Evolutionary conservation across 2,329 filamentous ascomycete genomes (phyloP).

Genomic region (Pseudopithomyces chartarum): DNA sequence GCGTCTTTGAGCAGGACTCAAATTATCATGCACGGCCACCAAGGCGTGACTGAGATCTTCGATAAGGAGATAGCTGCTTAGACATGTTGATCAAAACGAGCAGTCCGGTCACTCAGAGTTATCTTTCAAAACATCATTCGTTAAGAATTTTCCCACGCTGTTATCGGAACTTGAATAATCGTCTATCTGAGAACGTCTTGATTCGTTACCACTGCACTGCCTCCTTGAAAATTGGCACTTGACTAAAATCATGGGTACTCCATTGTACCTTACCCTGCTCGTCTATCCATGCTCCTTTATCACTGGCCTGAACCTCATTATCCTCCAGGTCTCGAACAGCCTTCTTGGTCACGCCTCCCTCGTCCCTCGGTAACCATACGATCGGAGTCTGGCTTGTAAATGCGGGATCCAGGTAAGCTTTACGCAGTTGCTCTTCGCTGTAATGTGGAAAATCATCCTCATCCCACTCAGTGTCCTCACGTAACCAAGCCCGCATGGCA

Average conservation of each 20-base stretch:
- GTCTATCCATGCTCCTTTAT: slow-evolving; percentile 43
- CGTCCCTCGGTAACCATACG: slow-evolving; percentile 42
- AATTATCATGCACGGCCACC: slow-evolving; percentile 36
- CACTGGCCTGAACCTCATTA: slow-evolving; percentile 31
- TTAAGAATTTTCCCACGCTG: neutral
- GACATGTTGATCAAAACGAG: neutral
- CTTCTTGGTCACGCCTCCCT: slow-evolving; percentile 37
- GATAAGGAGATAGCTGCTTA: slow-evolving; percentile 29
- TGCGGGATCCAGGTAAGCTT: slow-evolving; percentile 42
- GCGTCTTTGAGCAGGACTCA: slow-evolving; percentile 35
- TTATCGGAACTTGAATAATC: neutral
- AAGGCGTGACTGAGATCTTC: slow-evolving; percentile 39
- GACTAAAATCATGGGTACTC: slow-evolving; percentile 36
- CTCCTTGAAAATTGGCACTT: slow-evolving; percentile 41
- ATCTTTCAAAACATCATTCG: neutral
- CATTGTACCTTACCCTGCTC: slow-evolving; percentile 34
- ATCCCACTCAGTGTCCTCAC: slow-evolving; percentile 34
- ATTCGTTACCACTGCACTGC: slow-evolving; percentile 33
- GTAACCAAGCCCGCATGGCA: slow-evolving; percentile 41
- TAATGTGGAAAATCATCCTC: slow-evolving; percentile 40
- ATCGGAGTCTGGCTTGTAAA: slow-evolving; percentile 39
- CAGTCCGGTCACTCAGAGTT: neutral
- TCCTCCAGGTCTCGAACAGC: slow-evolving; percentile 38
- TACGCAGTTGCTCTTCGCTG: slow-evolving; percentile 37
- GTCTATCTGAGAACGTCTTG: neutral